Percentiles rank a stretch among this genome's conserved stretches.
Evolutionary conservation across 1,139 yeast genomes (phyloP).

Genomic region (Sugiyamaella xylanicola): DNA sequence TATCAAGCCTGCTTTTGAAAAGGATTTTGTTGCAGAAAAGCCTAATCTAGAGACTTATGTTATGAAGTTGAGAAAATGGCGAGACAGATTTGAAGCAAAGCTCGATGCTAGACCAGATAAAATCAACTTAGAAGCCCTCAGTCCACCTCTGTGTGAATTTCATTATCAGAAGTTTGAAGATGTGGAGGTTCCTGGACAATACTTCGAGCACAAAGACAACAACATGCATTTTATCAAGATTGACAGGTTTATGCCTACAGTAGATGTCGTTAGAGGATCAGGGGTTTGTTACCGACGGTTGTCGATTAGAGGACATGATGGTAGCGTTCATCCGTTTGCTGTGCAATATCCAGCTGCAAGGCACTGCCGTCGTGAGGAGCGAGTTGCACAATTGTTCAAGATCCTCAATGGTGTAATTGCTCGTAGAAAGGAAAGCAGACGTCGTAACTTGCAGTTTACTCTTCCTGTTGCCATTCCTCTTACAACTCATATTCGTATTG

Average conservation of each 20-base stretch:
- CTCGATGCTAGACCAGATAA: conserved; percentile 75
- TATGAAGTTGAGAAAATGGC: conserved; percentile 82
- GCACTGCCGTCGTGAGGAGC: conserved; percentile 94
- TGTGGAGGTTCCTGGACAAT: conserved; percentile 97
- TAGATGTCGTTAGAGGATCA: conserved; percentile 87
- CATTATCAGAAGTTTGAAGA: conserved; percentile 98
- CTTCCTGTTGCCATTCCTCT: conserved; percentile 91
- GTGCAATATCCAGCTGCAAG: conserved; percentile 98
- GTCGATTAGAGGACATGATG: conserved; percentile 91
- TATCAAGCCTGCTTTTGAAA: conserved; percentile 86
- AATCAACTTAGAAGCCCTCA: conserved; percentile 81
- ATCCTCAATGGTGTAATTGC: conserved; percentile 79
- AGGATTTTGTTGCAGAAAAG: conserved; percentile 82
- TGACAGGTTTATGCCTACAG: conserved; percentile 86
- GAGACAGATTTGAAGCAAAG: conserved; percentile 88
- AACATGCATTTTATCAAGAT: conserved; percentile 89
- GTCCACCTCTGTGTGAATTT: conserved; percentile 95
- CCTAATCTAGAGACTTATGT: conserved; percentile 91
- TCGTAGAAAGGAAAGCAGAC: conserved; percentile 82
- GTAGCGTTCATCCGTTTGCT: conserved; percentile 87
- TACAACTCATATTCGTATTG: conserved; percentile 90
- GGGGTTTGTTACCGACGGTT: conserved; percentile 91
- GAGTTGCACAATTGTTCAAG: conserved; percentile 88
- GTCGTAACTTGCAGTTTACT: conserved; percentile 82
- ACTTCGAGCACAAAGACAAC: conserved; percentile 69